A percentile compares a stretch with the other conserved stretches of the same genome.
phyloP scores from a whole-genome alignment of 306 rosid species.

The Alnus rubra region DNA sequence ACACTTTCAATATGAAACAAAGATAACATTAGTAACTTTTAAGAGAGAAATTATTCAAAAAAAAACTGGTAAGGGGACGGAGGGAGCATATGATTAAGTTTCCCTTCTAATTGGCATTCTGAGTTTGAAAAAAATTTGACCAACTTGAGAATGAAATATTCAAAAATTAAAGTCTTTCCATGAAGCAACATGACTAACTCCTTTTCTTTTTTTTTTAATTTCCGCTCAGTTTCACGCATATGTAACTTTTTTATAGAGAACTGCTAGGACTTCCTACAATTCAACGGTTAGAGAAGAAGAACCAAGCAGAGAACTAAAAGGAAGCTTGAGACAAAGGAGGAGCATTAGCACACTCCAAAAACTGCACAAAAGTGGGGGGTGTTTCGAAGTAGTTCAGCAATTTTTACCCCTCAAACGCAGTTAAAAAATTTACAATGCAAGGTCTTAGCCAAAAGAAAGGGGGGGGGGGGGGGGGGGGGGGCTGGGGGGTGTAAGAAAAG shows the following conservation, averaged over 20 bases:
- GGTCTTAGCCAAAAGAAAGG: neutral
- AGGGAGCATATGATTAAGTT: neutral
- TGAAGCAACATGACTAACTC: neutral
- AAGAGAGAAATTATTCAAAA: neutral
- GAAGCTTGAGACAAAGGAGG: neutral
- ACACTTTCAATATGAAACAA: slow-evolving; percentile 11
- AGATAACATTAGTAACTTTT: neutral
- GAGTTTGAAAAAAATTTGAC: neutral
- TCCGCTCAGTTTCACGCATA: neutral
- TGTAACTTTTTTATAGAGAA: neutral
- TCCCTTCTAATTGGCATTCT: neutral
- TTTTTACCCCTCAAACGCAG: neutral
- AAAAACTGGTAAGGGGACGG: neutral
- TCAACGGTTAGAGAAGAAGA: neutral
- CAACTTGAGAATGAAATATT: neutral
- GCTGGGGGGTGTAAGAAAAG: too few relatives aligned
- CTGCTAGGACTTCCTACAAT: neutral
- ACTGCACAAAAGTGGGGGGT: neutral
- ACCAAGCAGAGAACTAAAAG: neutral
- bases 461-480: too few relatives aligned
- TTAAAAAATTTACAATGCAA: slow-evolving; percentile 1
- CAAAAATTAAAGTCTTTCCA: neutral
- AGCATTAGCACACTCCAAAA: neutral
- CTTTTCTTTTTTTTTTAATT: neutral
- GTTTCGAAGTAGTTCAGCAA: neutral